A percentile compares a stretch with the other conserved stretches of the same genome.
phyloP scores from a whole-genome alignment of 1,284 basidiomycete species.

The Volvariella volvacea region DNA sequence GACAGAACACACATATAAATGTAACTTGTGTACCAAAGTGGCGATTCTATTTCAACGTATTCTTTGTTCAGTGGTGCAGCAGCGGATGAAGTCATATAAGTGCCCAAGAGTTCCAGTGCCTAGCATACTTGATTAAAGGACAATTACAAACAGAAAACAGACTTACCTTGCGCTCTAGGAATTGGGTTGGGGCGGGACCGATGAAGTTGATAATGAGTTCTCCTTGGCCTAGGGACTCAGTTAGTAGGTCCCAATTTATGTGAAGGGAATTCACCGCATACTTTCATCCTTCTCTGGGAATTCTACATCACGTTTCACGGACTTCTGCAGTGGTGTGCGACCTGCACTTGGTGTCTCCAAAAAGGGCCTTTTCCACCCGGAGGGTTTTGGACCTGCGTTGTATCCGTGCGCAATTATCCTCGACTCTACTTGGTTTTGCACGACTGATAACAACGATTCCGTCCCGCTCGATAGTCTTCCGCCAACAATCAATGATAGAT shows the following conservation, averaged over 20 bases:
- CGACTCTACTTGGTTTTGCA: slow-evolving; percentile 81
- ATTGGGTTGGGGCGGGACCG: slow-evolving; percentile 72
- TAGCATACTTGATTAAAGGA: slow-evolving; percentile 20
- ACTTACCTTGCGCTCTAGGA: slow-evolving; percentile 67
- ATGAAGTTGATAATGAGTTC: slow-evolving; percentile 80
- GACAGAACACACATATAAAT: neutral
- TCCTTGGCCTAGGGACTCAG: slow-evolving; percentile 47
- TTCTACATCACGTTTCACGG: slow-evolving; percentile 65
- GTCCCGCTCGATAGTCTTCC: slow-evolving; percentile 76
- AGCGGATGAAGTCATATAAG: slow-evolving; percentile 86
- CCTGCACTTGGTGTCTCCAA: slow-evolving; percentile 78
- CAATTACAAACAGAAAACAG: neutral
- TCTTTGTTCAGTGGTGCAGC: slow-evolving; percentile 91
- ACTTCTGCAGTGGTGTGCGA: slow-evolving; percentile 50
- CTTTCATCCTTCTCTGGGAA: slow-evolving; percentile 99
- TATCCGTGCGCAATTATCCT: slow-evolving; percentile 72
- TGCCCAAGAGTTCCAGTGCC: slow-evolving; percentile 82
- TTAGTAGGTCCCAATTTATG: slow-evolving; percentile 1
- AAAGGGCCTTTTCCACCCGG: slow-evolving; percentile 92
- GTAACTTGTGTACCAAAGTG: slow-evolving; percentile 61
- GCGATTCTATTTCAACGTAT: slow-evolving; percentile 89
- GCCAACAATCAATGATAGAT: slow-evolving; percentile 78
- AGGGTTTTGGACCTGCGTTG: slow-evolving; percentile 57
- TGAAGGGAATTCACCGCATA: slow-evolving; percentile 14
- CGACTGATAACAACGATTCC: slow-evolving; percentile 61